phyloP scores from a whole-genome alignment of 164 flowering plant species.

The Vitis rotundifolia region DNA sequence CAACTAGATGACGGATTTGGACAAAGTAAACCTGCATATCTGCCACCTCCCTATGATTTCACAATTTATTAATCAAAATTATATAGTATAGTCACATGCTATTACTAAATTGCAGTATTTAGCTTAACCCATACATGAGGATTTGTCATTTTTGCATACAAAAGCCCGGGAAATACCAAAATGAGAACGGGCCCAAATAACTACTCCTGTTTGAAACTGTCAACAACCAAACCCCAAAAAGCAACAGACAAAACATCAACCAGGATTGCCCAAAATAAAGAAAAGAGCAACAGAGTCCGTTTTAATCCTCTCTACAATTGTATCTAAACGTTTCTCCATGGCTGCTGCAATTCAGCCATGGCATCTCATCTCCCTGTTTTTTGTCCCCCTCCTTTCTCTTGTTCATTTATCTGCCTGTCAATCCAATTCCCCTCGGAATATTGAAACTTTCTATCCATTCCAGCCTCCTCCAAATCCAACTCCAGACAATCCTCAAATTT shows the following conservation, averaged over 20 bases:
- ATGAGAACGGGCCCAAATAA: constrained; percentile 6
- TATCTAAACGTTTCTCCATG: constrained; percentile 20
- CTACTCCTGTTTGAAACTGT: constrained; percentile 39
- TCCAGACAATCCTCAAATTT: neutral
- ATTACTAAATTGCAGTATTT: too few species aligned
- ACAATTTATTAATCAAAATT: too few species aligned
- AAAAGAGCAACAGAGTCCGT: constrained; percentile 3
- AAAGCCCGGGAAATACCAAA: constrained; percentile 10
- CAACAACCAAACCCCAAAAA: constrained; percentile 28
- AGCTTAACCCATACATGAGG: too few species aligned
- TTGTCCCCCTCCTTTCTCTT: constrained; percentile 16
- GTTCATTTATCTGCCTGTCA: constrained; percentile 30
- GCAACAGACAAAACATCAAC: neutral
- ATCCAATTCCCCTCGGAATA: constrained; percentile 45
- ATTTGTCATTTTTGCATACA: neutral
- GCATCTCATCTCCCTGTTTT: constrained; percentile 15
- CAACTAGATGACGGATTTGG: too few species aligned
- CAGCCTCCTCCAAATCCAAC: constrained; percentile 12
- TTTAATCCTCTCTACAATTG: constrained; percentile 13
- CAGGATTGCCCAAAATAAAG: neutral
- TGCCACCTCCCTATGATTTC: too few species aligned
- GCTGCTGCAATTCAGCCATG: constrained; percentile 23
- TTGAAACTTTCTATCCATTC: constrained; percentile 37
- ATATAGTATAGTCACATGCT: too few species aligned
- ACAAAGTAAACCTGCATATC: too few species aligned